Evolutionary conservation across 495 filamentous ascomycete species (phyloP).

Genomic region (Daldinia loculata): DNA sequence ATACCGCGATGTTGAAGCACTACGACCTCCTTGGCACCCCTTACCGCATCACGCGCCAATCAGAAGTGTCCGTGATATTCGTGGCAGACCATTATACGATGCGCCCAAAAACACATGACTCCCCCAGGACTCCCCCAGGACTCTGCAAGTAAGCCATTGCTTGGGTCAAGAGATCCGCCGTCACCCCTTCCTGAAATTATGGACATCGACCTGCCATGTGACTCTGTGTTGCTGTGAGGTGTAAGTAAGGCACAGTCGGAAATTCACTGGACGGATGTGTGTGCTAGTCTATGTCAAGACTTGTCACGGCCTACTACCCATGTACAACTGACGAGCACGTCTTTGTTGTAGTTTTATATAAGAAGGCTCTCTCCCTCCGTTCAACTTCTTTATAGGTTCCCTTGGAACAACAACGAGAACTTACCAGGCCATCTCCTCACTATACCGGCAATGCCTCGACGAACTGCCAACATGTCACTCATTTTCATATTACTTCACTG

Average conservation of each 20-base stretch:
- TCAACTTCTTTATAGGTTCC: not conserved
- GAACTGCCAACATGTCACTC: constrained; percentile 20
- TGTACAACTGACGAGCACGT: constrained; percentile 1
- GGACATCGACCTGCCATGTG: constrained; percentile 18
- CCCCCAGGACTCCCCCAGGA: constrained; percentile 11
- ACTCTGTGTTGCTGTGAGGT: constrained; percentile 4
- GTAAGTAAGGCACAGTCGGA: not conserved
- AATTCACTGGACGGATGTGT: constrained; percentile 3
- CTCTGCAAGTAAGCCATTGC: constrained; percentile 30
- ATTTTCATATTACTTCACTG: constrained; percentile 16
- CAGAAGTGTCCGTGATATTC: constrained; percentile 20
- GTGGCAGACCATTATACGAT: constrained; percentile 41
- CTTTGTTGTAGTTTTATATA: constrained; percentile 23
- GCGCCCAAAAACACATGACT: constrained; percentile 17
- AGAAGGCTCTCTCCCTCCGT: not conserved
- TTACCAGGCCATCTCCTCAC: not conserved
- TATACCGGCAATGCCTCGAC: constrained; percentile 7
- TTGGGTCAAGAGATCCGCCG: constrained; percentile 25
- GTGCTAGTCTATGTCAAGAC: not conserved
- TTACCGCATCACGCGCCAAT: constrained; percentile 26
- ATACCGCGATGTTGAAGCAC: constrained; percentile 17
- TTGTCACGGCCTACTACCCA: not conserved
- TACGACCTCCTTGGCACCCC: constrained; percentile 32
- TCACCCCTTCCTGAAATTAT: constrained; percentile 19
- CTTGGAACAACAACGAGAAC: not conserved